Evolutionary conservation across 805 yeast genomes (phyloP).

Genomic region (Sporopachydermia lactativora): DNA sequence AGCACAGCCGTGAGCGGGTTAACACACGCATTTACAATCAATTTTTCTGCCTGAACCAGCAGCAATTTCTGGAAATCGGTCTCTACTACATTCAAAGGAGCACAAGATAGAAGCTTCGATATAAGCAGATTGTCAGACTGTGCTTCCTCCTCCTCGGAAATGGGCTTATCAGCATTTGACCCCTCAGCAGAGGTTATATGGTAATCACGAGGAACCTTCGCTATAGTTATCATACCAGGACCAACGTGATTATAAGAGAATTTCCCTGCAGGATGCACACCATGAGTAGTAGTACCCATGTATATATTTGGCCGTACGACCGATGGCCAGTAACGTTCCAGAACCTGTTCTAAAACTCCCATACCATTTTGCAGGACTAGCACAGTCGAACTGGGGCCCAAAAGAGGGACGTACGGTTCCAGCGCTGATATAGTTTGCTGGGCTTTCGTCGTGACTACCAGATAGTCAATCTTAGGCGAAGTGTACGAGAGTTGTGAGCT

Average conservation of each 20-base stretch:
- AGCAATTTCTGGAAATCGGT: constrained; percentile 33
- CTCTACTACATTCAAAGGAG: constrained; percentile 8
- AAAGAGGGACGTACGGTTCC: constrained; percentile 32
- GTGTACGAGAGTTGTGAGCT: background rate
- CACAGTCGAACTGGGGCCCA: constrained; percentile 38
- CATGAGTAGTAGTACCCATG: constrained; percentile 77
- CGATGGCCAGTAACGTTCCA: constrained; percentile 39
- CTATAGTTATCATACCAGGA: constrained; percentile 43
- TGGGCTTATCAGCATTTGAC: background rate
- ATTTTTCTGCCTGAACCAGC: constrained; percentile 56
- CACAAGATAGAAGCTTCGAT: constrained; percentile 4
- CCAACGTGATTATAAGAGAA: constrained; percentile 57
- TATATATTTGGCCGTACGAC: constrained; percentile 41
- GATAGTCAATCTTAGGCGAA: constrained; percentile 28
- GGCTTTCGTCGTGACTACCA: constrained; percentile 72
- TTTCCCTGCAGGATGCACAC: constrained; percentile 37
- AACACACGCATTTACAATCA: constrained; percentile 68
- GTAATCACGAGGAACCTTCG: constrained; percentile 34
- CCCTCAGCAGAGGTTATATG: constrained; percentile 4
- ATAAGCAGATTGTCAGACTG: background rate
- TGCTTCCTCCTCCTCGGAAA: background rate
- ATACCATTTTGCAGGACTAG: constrained; percentile 76
- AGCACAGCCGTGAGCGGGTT: constrained; percentile 72
- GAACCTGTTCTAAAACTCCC: constrained; percentile 48
- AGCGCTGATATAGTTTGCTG: constrained; percentile 58